A percentile compares a stretch with the other conserved stretches of the same genome.
Evolutionary conservation across 1,284 basidiomycete genomes (phyloP).

Genomic region (Rhodotorula sp.): DNA sequence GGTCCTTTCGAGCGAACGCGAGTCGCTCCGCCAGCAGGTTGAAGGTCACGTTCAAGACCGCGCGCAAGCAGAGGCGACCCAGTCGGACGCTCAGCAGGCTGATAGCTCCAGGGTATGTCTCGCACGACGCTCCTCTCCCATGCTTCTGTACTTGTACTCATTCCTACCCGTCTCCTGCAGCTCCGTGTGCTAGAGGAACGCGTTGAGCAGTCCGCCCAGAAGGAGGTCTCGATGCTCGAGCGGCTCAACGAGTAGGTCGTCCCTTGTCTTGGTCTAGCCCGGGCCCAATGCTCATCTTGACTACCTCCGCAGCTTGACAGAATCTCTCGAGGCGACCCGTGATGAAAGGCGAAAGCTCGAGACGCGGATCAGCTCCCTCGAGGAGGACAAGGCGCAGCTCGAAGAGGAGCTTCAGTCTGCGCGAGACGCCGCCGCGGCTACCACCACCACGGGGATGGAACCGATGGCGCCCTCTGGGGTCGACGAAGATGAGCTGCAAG

Average conservation of each 20-base stretch:
- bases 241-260: conserved; percentile 40
- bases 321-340: conserved; percentile 32
- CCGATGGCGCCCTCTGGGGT: not conserved
- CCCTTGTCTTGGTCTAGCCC: not conserved
- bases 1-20: not conserved
- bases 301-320: conserved; percentile 23
- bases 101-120: conserved; percentile 15
- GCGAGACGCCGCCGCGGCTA: not conserved
- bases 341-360: conserved; percentile 32
- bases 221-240: conserved; percentile 42
- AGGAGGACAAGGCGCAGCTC: conserved; percentile 20
- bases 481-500: conserved; percentile 28
- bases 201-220: conserved; percentile 26
- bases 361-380: conserved; percentile 10
- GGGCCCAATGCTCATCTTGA: too few relatives aligned
- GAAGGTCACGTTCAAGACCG: not conserved
- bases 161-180: not conserved
- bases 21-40: too few relatives aligned
- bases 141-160: not conserved
- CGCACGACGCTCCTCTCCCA: too few relatives aligned
- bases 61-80: not conserved
- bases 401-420: conserved; percentile 2
- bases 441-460: not conserved
- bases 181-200: conserved; percentile 41
- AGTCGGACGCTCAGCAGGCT: not conserved